A percentile compares a stretch with the other conserved stretches of the same genome.
These are phyloP conservation scores for Populus tremula DNA, from an alignment of 345 rosid species.

Conservation along the genomic window DNA sequence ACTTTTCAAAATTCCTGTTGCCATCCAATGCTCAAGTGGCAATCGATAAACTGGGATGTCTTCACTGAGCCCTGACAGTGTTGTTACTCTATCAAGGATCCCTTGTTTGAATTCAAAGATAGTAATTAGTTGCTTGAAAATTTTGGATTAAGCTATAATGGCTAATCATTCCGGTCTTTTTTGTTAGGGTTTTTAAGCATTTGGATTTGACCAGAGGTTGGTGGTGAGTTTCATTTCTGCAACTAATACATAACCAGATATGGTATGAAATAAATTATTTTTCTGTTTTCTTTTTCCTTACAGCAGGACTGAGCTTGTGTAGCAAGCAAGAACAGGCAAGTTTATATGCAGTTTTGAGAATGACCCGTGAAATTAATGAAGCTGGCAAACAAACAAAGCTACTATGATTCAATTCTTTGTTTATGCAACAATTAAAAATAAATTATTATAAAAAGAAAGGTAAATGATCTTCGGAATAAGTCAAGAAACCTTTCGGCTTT, in stretches of 20 bases:
- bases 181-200: neutral
- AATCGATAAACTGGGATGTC: constrained; percentile 9
- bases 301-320: neutral
- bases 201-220: neutral
- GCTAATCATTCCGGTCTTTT: constrained; percentile 4
- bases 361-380: neutral
- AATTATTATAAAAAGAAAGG: neutral
- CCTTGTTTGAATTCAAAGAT: neutral
- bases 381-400: neutral
- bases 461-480: neutral
- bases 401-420: no score
- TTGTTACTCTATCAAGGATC: neutral
- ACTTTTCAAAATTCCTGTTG: neutral
- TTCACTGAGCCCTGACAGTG: neutral
- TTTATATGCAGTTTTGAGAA: neutral
- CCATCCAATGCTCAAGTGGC: neutral
- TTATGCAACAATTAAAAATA: no score
- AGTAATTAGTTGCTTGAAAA: neutral
- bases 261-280: neutral
- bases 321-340: neutral
- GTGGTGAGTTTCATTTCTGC: neutral
- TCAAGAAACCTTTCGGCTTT: neutral
- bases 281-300: no score
- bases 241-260: neutral
- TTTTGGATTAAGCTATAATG: constrained; percentile 2